Percentiles rank a stretch among this genome's conserved stretches.
Evolutionary conservation across 2,329 filamentous ascomycete species (phyloP).

Genomic region (Fusarium sp.): DNA sequence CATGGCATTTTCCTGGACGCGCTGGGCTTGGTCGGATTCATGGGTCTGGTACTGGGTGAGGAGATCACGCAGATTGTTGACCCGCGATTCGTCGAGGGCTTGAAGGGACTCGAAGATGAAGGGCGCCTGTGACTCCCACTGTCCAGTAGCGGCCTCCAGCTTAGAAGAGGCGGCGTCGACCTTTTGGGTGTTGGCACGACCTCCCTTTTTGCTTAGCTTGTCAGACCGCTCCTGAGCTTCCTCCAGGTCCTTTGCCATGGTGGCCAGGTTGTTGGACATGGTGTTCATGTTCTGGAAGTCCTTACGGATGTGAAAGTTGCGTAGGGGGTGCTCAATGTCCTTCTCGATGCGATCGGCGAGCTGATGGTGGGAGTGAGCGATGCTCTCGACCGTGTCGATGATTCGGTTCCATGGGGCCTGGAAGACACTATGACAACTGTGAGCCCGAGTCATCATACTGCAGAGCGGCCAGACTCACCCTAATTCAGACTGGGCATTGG

Average conservation of each 20-base stretch:
- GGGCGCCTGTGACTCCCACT: conserved; percentile 95
- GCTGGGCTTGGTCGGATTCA: conserved; percentile 88
- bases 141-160: conserved; percentile 81
- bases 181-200: conserved; percentile 80
- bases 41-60: conserved; percentile 95
- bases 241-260: conserved; percentile 87
- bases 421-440: conserved; percentile 76
- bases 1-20: conserved; percentile 79
- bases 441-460: conserved; percentile 15
- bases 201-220: conserved; percentile 83
- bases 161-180: conserved; percentile 79
- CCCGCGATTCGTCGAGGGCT: conserved; percentile 86
- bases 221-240: conserved; percentile 87
- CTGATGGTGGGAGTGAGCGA: conserved; percentile 85
- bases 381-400: conserved; percentile 79
- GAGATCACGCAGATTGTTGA: conserved; percentile 90
- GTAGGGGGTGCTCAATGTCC: conserved; percentile 87
- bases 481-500: conserved; percentile 82
- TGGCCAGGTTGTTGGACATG: conserved; percentile 83
- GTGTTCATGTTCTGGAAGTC: conserved; percentile 86
- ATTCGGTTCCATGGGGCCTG: conserved; percentile 91
- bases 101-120: conserved; percentile 96
- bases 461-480: conserved; percentile 71
- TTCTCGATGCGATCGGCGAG: conserved; percentile 86
- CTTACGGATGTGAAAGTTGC: conserved; percentile 78